A percentile compares a stretch with the other conserved stretches of the same genome.
phyloP scores from a whole-genome alignment of 805 yeast genomes.

The Blastobotrys americana region DNA sequence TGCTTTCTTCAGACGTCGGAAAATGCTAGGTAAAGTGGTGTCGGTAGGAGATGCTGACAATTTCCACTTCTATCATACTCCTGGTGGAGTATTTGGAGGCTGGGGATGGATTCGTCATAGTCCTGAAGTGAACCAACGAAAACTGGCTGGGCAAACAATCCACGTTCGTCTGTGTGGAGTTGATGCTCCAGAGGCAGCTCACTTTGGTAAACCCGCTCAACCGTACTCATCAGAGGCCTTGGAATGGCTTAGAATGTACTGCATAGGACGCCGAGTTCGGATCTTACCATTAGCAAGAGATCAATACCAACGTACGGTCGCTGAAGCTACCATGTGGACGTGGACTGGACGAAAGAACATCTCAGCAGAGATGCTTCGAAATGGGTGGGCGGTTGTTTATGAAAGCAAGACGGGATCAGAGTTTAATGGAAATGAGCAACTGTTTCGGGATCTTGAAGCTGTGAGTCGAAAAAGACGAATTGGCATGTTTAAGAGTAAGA shows the following conservation, averaged over 20 bases:
- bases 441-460: slow-evolving; percentile 53
- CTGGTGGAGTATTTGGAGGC: slow-evolving; percentile 81
- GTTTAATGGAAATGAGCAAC: slow-evolving; percentile 67
- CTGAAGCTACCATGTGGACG: slow-evolving; percentile 55
- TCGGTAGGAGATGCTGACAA: slow-evolving; percentile 96
- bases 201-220: slow-evolving; percentile 91
- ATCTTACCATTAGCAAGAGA: slow-evolving; percentile 76
- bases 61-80: slow-evolving; percentile 85
- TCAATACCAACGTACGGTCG: slow-evolving; percentile 85
- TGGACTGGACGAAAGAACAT: slow-evolving; percentile 71
- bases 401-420: slow-evolving; percentile 78
- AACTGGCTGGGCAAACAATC: slow-evolving; percentile 55
- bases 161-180: slow-evolving; percentile 83
- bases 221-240: slow-evolving; percentile 81
- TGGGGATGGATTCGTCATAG: slow-evolving; percentile 85
- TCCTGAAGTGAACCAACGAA: slow-evolving; percentile 48
- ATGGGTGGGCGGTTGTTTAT: slow-evolving; percentile 82
- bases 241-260: slow-evolving; percentile 59
- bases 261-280: slow-evolving; percentile 61
- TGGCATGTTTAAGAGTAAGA: slow-evolving; percentile 63
- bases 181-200: slow-evolving; percentile 95
- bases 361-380: slow-evolving; percentile 76
- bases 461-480: slow-evolving; percentile 46
- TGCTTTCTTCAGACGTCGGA: slow-evolving; percentile 36
- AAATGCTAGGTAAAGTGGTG: slow-evolving; percentile 67